Percentiles rank a stretch among this genome's conserved stretches.
phyloP scores from a whole-genome alignment of 306 rosid species.

The Vachellia collinsii region DNA sequence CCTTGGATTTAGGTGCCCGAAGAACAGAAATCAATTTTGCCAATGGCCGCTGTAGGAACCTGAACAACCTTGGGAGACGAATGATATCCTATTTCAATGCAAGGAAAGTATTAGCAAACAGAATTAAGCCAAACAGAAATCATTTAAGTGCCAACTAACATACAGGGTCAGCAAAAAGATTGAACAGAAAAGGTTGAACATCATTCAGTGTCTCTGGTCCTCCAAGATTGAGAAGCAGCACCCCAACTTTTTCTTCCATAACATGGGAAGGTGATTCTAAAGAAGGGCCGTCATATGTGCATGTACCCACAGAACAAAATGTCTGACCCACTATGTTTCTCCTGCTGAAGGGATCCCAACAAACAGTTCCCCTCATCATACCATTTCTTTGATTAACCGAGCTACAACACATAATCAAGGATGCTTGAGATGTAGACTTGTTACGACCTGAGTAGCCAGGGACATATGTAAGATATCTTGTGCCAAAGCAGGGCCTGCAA shows the following conservation, averaged over 20 bases:
- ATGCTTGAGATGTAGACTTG: constrained; percentile 49
- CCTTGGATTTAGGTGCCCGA: constrained; percentile 97
- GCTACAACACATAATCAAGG: constrained; percentile 44
- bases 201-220: constrained; percentile 96
- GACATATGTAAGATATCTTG: constrained; percentile 32
- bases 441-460: constrained; percentile 37
- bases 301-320: constrained; percentile 53
- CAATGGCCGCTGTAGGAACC: constrained; percentile 85
- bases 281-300: constrained; percentile 48
- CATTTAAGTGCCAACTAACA: constrained; percentile 23
- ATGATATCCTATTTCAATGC: constrained; percentile 77
- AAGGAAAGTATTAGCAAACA: background rate
- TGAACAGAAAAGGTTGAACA: constrained; percentile 93
- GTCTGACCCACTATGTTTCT: constrained; percentile 46
- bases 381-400: constrained; percentile 37
- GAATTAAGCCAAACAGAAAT: background rate
- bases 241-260: constrained; percentile 84
- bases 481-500: constrained; percentile 54
- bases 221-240: constrained; percentile 93
- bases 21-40: constrained; percentile 82
- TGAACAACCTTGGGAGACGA: constrained; percentile 89
- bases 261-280: constrained; percentile 52
- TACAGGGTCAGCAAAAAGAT: constrained; percentile 98
- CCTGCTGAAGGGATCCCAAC: constrained; percentile 36
- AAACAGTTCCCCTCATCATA: constrained; percentile 33